Percentiles rank a stretch among this genome's conserved stretches.
Evolutionary conservation across 768 basidiomycete genomes (phyloP).

Genomic region (Boletus subparvulus): DNA sequence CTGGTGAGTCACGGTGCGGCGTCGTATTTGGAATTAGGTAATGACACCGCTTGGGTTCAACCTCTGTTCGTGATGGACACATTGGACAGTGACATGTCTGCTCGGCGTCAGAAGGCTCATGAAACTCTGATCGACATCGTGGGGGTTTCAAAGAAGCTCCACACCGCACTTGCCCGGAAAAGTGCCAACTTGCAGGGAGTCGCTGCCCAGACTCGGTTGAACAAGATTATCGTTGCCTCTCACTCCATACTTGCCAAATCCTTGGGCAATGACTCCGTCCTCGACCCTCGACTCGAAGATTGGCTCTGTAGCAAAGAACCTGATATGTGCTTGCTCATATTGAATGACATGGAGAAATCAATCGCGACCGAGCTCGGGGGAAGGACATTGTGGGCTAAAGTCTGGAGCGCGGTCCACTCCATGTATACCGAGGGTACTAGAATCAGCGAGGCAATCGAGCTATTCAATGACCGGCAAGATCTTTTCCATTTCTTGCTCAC

Average conservation of each 20-base stretch:
- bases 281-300: background rate
- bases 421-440: background rate
- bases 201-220: background rate
- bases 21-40: constrained; percentile 16
- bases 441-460: background rate
- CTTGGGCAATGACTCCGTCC: background rate
- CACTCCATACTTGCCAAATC: background rate
- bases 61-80: background rate
- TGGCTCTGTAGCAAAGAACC: constrained; percentile 6
- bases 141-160: background rate
- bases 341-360: background rate
- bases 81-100: background rate
- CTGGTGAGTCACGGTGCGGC: no score
- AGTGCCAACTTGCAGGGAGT: background rate
- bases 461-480: background rate
- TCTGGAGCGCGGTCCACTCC: background rate
- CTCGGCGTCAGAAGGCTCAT: background rate
- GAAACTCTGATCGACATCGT: background rate
- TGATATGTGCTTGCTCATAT: constrained; percentile 2
- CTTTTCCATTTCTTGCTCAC: background rate
- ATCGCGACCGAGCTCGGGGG: background rate
- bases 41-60: background rate
- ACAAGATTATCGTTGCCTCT: background rate
- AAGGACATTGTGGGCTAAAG: background rate
- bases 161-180: background rate